Evolutionary conservation across 441 rosid genomes (phyloP).

Genomic region (Gossypium davidsonii): DNA sequence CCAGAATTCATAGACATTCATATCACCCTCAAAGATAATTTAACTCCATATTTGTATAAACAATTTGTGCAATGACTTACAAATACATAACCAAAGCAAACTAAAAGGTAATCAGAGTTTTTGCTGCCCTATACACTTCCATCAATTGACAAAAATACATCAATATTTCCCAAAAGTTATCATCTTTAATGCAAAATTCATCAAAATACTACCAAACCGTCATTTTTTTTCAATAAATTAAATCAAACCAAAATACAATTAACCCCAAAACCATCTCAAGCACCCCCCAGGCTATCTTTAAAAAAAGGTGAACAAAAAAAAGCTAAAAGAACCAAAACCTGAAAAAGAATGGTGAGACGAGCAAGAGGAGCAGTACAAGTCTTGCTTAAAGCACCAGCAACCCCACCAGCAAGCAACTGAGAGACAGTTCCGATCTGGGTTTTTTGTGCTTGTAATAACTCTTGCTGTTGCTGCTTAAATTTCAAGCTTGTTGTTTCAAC

Average conservation of each 20-base stretch:
- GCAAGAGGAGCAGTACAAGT: conserved; percentile 97
- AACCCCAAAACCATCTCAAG: background rate
- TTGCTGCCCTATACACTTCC: background rate
- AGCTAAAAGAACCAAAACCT: conserved; percentile 34
- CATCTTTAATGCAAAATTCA: background rate
- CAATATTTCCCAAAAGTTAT: background rate
- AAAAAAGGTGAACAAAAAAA: background rate
- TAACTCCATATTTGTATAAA: background rate
- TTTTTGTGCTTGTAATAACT: conserved; percentile 25
- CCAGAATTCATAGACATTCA: background rate
- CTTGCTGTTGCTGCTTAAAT: conserved; percentile 40
- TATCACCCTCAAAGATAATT: background rate
- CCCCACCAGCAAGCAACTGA: conserved; percentile 85
- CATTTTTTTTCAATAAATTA: background rate
- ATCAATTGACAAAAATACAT: background rate
- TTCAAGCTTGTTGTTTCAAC: conserved; percentile 26
- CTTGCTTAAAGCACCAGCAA: conserved; percentile 90
- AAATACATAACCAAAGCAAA: background rate
- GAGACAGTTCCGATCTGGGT: conserved; percentile 65
- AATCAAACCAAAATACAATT: background rate
- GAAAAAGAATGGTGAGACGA: conserved; percentile 88
- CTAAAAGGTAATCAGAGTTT: background rate
- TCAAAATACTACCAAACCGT: background rate
- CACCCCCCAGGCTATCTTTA: background rate
- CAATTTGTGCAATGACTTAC: background rate